A percentile compares a stretch with the other conserved stretches of the same genome.
Evolutionary conservation across 371 early-diverging fungal genomes (phyloP).

Genomic region (Actinomucor elegans): DNA sequence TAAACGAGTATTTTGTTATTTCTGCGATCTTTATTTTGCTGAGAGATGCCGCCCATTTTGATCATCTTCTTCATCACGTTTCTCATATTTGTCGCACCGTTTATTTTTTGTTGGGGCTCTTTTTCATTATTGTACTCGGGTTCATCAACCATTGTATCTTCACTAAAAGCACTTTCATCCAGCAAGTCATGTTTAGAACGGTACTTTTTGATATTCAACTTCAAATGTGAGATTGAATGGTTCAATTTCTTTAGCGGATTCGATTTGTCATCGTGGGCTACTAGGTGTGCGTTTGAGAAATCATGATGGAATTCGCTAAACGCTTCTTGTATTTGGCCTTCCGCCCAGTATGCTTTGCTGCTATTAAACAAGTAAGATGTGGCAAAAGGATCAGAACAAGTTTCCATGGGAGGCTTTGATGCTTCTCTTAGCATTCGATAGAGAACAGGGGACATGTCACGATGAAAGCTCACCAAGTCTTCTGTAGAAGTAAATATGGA

Average conservation of each 20-base stretch:
- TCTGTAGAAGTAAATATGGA: conserved; percentile 34
- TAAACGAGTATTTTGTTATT: conserved; percentile 6
- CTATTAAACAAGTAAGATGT: conserved; percentile 30
- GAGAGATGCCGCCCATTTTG: conserved; percentile 27
- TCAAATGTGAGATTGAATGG: conserved; percentile 37
- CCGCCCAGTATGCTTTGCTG: conserved; percentile 6
- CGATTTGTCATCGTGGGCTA: neutral
- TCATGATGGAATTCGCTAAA: conserved; percentile 28
- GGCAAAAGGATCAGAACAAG: conserved; percentile 34
- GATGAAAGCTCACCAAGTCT: conserved; percentile 11
- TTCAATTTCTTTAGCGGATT: conserved; percentile 33
- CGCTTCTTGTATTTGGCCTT: conserved; percentile 19
- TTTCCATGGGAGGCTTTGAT: conserved; percentile 15
- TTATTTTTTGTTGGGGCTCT: neutral
- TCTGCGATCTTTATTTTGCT: conserved; percentile 8
- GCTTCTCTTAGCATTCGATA: conserved; percentile 38
- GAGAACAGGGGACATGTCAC: conserved; percentile 28
- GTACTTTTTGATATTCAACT: conserved; percentile 34
- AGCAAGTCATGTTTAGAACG: conserved; percentile 22
- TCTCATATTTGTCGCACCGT: conserved; percentile 28
- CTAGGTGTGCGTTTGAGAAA: neutral
- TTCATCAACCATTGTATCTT: conserved; percentile 1
- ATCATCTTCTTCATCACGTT: conserved; percentile 37
- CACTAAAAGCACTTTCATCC: conserved; percentile 15
- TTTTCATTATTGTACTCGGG: neutral